Evolutionary conservation across 192 early-diverging fungal species (phyloP), one percentile per base, ranked within the genome.

Genomic region (Backusella morwellensis): DNA sequence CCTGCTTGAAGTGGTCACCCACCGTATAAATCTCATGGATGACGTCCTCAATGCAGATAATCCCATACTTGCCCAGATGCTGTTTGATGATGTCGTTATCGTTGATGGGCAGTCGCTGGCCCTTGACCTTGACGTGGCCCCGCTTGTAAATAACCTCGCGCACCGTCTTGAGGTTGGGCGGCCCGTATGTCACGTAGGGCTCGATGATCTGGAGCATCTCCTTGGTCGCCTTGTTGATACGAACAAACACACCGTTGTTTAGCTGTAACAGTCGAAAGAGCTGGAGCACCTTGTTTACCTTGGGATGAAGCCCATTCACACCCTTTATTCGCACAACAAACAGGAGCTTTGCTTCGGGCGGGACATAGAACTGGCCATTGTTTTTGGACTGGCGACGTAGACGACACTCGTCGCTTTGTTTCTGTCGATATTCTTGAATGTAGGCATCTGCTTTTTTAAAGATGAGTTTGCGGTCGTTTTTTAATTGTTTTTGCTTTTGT

Each of bases 401-500:
- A 80, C 96, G 93, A 83, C 97, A 88, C 88, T 97, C 95, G 67
- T 96, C 90, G 56, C 89, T 84, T 92, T 99, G 96, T 81, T 91
- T 91, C 78, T 89, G 84, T 79, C 90, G 89, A 93, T 98, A 98
- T 92, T 99, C 97, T 87, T 95, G 94, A 81, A 97, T 94, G 88
- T 99, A 99, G 87, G 95, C 89, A 89, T 99, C 97, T 72, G 98
- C 98, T 77, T 96, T 95, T 92, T 97, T 98, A 93, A 98, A 98
- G 87, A 98, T 96, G 75, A 95, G 94, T 84, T 94, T 90, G 83
- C 97, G 95, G 88, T 93, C 93, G 79, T 86, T 74, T 36, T 76
- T 75, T 79, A 82, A 79, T 85, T 89, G 86, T 82, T 87, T 86
- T 77, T 82, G 82, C 66, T 82, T 75, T 74, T 85, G 85, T 69